Evolutionary conservation across 2,329 filamentous ascomycete genomes (phyloP).

Genomic region (Aureobasidium sp.): DNA sequence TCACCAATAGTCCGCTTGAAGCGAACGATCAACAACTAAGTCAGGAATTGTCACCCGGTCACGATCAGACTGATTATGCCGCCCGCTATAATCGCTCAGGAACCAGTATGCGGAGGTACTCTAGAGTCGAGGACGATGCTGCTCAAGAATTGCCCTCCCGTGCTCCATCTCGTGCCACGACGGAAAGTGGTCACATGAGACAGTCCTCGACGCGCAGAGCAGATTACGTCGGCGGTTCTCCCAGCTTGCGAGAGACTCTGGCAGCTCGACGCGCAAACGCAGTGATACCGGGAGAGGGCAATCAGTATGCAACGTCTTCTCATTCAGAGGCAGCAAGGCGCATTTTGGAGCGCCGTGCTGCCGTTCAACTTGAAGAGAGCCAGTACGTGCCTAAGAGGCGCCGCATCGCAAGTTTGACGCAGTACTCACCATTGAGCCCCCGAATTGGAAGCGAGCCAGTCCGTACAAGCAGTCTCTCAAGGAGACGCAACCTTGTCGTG

Average conservation of each 20-base stretch:
- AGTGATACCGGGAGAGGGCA: neutral
- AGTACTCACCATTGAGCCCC: slow-evolving; percentile 16
- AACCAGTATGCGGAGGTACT: slow-evolving; percentile 31
- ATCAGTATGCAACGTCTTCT: neutral
- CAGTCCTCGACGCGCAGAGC: neutral
- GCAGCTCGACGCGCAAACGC: slow-evolving; percentile 19
- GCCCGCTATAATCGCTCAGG: slow-evolving; percentile 26
- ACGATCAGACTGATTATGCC: slow-evolving; percentile 17
- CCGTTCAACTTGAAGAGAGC: slow-evolving; percentile 9
- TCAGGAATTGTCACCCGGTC: slow-evolving; percentile 8
- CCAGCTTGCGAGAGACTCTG: slow-evolving; percentile 21
- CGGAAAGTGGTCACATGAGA: slow-evolving; percentile 32
- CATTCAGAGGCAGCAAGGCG: slow-evolving; percentile 3
- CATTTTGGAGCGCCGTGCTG: slow-evolving; percentile 10
- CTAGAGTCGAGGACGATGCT: slow-evolving; percentile 26
- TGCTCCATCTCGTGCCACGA: slow-evolving; percentile 43
- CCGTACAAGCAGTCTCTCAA: slow-evolving; percentile 18
- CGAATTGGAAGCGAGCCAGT: slow-evolving; percentile 17
- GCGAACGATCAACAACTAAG: neutral
- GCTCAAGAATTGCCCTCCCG: slow-evolving; percentile 36
- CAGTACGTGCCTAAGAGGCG: slow-evolving; percentile 16
- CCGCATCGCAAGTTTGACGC: slow-evolving; percentile 15
- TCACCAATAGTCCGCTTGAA: slow-evolving; percentile 4
- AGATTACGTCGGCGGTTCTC: slow-evolving; percentile 3
- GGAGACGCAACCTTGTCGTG: slow-evolving; percentile 18